Evolutionary conservation across 352 stramenopile genomes (phyloP).

Genomic region (Phytophthora sp.): DNA sequence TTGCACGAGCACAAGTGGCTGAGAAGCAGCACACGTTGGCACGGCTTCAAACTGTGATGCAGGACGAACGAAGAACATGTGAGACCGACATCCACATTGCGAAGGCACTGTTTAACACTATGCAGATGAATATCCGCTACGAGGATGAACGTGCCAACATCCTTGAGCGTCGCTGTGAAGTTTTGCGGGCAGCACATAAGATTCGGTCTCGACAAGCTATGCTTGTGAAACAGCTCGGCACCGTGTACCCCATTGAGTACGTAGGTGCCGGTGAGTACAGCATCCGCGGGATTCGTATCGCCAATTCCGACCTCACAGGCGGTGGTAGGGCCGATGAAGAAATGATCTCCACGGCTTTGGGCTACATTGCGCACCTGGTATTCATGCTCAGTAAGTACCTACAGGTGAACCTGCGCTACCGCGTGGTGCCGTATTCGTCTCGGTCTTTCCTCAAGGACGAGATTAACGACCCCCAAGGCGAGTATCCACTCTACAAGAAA

Average conservation of each 20-base stretch:
- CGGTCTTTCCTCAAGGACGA: constrained; percentile 86
- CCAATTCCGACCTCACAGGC: constrained; percentile 71
- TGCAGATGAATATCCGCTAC: constrained; percentile 86
- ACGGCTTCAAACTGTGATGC: constrained; percentile 66
- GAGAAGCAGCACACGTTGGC: constrained; percentile 64
- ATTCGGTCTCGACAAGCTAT: constrained; percentile 83
- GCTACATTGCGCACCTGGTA: constrained; percentile 87
- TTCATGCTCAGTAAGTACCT: constrained; percentile 92
- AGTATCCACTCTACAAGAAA: constrained; percentile 87
- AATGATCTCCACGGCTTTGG: constrained; percentile 81
- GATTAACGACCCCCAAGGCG: constrained; percentile 79
- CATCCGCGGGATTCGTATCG: constrained; percentile 80
- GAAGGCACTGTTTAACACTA: constrained; percentile 75
- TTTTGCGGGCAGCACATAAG: constrained; percentile 81
- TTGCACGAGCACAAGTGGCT: constrained; percentile 49
- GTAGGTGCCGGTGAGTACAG: constrained; percentile 80
- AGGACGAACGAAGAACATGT: constrained; percentile 78
- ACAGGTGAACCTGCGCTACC: constrained; percentile 85
- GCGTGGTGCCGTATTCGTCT: constrained; percentile 80
- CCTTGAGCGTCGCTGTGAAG: constrained; percentile 73
- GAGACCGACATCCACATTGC: constrained; percentile 84
- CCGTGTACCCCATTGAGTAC: constrained; percentile 88
- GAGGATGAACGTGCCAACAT: constrained; percentile 86
- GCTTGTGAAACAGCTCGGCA: constrained; percentile 75
- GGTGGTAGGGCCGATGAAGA: constrained; percentile 74